A percentile compares a stretch with the other conserved stretches of the same genome.
Conservation (phyloP, 768 basidiomycete genomes). For the Serendipita sp. region DNA sequence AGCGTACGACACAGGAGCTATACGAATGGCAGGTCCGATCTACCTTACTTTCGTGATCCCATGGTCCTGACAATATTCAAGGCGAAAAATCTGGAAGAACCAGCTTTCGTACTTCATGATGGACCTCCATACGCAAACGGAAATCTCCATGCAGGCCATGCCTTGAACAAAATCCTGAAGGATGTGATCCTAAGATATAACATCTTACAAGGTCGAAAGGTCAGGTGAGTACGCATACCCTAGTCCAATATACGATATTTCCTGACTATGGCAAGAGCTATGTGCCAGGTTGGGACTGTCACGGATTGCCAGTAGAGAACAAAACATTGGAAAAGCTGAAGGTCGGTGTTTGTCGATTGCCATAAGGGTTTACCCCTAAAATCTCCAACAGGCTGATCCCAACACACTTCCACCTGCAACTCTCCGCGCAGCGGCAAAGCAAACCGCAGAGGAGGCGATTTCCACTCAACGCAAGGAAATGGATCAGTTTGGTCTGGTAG, state of each 20-base stretch:
- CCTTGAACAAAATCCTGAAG: slow-evolving; percentile 89
- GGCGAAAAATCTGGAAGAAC: slow-evolving; percentile 49
- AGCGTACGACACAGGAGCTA: slow-evolving; percentile 51
- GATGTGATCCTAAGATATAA: slow-evolving; percentile 89
- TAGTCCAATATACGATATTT: background rate
- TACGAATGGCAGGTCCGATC: slow-evolving; percentile 36
- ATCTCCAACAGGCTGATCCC: slow-evolving; percentile 33
- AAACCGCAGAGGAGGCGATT: slow-evolving; percentile 60
- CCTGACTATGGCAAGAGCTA: slow-evolving; percentile 36
- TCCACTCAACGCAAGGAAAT: slow-evolving; percentile 66
- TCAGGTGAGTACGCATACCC: slow-evolving; percentile 46
- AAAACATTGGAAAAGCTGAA: slow-evolving; percentile 69
- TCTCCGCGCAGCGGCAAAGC: slow-evolving; percentile 55
- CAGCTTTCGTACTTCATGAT: slow-evolving; percentile 77
- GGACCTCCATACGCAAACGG: slow-evolving; percentile 98
- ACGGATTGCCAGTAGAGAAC: slow-evolving; percentile 92
- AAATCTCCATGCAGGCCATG: slow-evolving; percentile 88
- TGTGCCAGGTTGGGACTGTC: slow-evolving; percentile 94
- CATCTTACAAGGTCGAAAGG: slow-evolving; percentile 54
- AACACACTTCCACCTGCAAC: slow-evolving; percentile 35
- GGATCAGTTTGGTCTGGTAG: slow-evolving; percentile 73
- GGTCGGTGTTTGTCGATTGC: slow-evolving; percentile 23
- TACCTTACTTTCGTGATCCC: background rate
- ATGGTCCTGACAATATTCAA: slow-evolving; percentile 18
- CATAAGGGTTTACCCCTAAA: background rate